phyloP scores from a whole-genome alignment of 2,329 filamentous ascomycete species.

The Clonostachys chloroleuca region DNA sequence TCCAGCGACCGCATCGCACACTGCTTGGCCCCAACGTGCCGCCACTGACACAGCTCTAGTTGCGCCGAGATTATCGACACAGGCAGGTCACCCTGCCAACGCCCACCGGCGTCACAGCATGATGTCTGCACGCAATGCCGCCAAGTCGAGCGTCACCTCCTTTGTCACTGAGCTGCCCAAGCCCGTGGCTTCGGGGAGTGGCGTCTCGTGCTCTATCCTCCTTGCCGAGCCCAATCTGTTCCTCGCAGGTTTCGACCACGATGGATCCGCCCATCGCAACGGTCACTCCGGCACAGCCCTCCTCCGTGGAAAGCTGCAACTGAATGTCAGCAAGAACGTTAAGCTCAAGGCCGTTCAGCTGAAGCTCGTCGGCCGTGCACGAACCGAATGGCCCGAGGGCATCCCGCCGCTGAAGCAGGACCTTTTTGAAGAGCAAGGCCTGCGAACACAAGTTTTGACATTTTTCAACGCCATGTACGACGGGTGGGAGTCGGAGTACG shows the following conservation, averaged over 20 bases:
- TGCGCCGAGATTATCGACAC: background rate
- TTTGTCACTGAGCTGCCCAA: slow-evolving; percentile 57
- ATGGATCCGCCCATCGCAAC: slow-evolving; percentile 47
- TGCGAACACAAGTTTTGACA: slow-evolving; percentile 83
- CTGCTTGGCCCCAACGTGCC: background rate
- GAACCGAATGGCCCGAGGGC: slow-evolving; percentile 95
- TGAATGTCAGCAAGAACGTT: slow-evolving; percentile 81
- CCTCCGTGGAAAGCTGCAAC: slow-evolving; percentile 75
- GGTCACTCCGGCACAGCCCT: slow-evolving; percentile 72
- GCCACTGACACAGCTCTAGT: background rate
- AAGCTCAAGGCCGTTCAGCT: slow-evolving; percentile 92
- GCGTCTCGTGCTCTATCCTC: slow-evolving; percentile 68
- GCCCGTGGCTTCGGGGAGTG: slow-evolving; percentile 74
- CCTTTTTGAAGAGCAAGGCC: slow-evolving; percentile 75
- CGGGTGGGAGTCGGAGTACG: slow-evolving; percentile 55
- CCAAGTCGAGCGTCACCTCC: slow-evolving; percentile 46
- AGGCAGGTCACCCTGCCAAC: background rate
- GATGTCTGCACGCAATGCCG: slow-evolving; percentile 44
- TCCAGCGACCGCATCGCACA: background rate
- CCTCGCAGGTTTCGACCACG: slow-evolving; percentile 73
- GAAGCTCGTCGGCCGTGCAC: slow-evolving; percentile 78
- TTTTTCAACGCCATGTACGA: slow-evolving; percentile 82
- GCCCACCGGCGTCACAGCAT: slow-evolving; percentile 39
- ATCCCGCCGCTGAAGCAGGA: slow-evolving; percentile 86
- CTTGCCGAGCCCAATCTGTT: slow-evolving; percentile 79